Percentiles rank a stretch among this genome's conserved stretches.
These are phyloP conservation scores for Entomophthora muscae DNA, from an alignment of 371 early-diverging fungal genomes.

Conservation along the genomic window DNA sequence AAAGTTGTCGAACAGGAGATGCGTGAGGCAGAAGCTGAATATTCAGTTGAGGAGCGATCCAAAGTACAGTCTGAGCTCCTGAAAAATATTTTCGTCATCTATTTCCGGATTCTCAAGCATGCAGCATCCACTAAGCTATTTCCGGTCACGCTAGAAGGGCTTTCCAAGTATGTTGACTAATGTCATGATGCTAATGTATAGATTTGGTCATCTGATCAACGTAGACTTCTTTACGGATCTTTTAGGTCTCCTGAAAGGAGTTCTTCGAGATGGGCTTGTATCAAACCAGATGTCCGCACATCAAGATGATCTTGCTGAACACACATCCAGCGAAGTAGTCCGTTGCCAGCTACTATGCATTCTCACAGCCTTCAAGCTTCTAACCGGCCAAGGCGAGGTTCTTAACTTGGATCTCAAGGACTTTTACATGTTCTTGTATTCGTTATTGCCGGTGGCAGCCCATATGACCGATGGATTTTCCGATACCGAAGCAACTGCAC, in stretches of 20 bases:
- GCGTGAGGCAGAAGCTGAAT: slow-evolving; percentile 66
- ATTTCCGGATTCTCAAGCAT: slow-evolving; percentile 84
- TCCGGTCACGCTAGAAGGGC: slow-evolving; percentile 76
- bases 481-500: slow-evolving; percentile 20
- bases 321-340: slow-evolving; percentile 21
- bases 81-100: slow-evolving; percentile 76
- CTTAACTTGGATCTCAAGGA: slow-evolving; percentile 74
- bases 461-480: slow-evolving; percentile 18
- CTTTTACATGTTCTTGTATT: slow-evolving; percentile 64
- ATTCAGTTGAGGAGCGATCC: slow-evolving; percentile 49
- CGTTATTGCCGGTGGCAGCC: slow-evolving; percentile 46
- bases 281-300: slow-evolving; percentile 16
- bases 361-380: slow-evolving; percentile 65
- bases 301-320: slow-evolving; percentile 18
- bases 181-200: slow-evolving; percentile 9
- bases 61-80: slow-evolving; percentile 76
- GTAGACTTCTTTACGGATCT: slow-evolving; percentile 89
- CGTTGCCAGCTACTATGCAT: slow-evolving; percentile 66
- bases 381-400: slow-evolving; percentile 74
- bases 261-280: slow-evolving; percentile 23
- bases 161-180: slow-evolving; percentile 37
- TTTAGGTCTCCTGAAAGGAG: slow-evolving; percentile 55
- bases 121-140: slow-evolving; percentile 52
- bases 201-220: slow-evolving; percentile 82
- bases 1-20: slow-evolving; percentile 58